These are phyloP conservation scores for Pezicula carpinea DNA, from an alignment of 2,329 filamentous ascomycete species.

Conservation along the genomic window DNA sequence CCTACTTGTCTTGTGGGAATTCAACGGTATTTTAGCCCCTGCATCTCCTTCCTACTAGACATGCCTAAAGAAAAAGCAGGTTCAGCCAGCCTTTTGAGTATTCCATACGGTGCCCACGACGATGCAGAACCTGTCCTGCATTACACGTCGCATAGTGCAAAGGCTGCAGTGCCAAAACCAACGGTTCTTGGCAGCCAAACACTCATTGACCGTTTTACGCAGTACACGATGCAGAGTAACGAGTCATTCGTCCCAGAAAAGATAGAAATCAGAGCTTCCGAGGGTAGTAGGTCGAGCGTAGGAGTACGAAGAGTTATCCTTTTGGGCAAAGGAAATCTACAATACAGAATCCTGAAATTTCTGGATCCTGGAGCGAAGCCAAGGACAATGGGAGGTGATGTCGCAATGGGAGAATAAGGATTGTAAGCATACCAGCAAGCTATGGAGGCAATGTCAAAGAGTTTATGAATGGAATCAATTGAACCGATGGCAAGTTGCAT, in stretches of 20 bases:
- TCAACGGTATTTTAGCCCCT: conserved; percentile 16
- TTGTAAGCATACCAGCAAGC: not conserved
- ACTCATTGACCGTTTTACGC: conserved; percentile 11
- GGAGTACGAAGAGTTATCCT: conserved; percentile 20
- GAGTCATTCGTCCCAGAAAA: conserved; percentile 18
- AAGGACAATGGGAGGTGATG: conserved; percentile 12
- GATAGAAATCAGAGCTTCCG: conserved; percentile 18
- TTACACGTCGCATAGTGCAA: not conserved
- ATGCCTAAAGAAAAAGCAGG: conserved; percentile 9
- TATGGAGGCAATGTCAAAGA: not conserved
- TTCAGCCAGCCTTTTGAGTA: conserved; percentile 16
- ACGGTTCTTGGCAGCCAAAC: conserved; percentile 15
- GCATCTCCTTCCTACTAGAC: not conserved
- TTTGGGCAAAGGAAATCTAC: conserved; percentile 19
- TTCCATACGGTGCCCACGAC: conserved; percentile 15
- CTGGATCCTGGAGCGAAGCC: not conserved
- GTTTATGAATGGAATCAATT: no score
- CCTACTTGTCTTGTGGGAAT: conserved; percentile 25
- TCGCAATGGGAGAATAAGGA: conserved; percentile 16
- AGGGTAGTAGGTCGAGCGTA: conserved; percentile 3
- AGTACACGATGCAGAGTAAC: conserved; percentile 10
- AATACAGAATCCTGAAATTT: conserved; percentile 25
- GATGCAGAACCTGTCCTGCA: not conserved
- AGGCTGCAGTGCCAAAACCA: conserved; percentile 1
- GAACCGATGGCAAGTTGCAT: no score